Base-by-base conservation (phyloP, 2,329 filamentous ascomycete species). In the Shiraia bambusicola region DNA sequence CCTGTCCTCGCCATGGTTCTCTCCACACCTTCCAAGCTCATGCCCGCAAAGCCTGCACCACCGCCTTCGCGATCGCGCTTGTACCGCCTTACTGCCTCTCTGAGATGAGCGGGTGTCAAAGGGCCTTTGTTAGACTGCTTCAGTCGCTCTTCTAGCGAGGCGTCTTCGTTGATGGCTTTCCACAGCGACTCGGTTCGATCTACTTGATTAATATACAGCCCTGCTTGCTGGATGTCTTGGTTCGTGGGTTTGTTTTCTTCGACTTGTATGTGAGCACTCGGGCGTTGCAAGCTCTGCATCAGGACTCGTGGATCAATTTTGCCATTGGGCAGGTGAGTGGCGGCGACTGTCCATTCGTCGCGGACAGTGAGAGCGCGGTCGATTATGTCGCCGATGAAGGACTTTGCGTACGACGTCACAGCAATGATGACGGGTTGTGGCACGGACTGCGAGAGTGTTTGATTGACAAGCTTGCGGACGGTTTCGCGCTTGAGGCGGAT, bases 361-460 rank as follows among this genome's bases (percentile, higher is more conserved):
- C 90, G 87, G 9, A 90, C 79, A 30, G 79, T 77, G 37, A 86
- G 78, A 8, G 87, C 86, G 34, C 77, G 73, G 63, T 89, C 86
- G 49, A 91, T 84, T 34, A 92, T 76, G 49, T 89, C 84, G 37
- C 86, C 87, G 3, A 87, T 79, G 63, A 88, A 90, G 47, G 88
- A 76, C 68, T 92, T 92, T 34, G 84, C 82, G 14, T 88, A 86
- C 0, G 84, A 82, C 34, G 83, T 84, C 59, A 91, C 84, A n/a
- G 85, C 84, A 15, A 86, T 82, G 47, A 87, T 83, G 35, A 90
- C 84, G 54, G 81, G 85, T 14, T 80, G 76, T 0, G 86, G 85
- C 0, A 88, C 87, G 2, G 85, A 89, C 63, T 91, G 87, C 0
- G 85, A 88, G 7, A 90, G 83, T 2, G 87, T 88, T 44, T 87